A percentile compares a stretch with the other conserved stretches of the same genome.
These are phyloP conservation scores for Fennellomyces sp. DNA, from an alignment of 371 early-diverging fungal species.

Conservation along the genomic window DNA sequence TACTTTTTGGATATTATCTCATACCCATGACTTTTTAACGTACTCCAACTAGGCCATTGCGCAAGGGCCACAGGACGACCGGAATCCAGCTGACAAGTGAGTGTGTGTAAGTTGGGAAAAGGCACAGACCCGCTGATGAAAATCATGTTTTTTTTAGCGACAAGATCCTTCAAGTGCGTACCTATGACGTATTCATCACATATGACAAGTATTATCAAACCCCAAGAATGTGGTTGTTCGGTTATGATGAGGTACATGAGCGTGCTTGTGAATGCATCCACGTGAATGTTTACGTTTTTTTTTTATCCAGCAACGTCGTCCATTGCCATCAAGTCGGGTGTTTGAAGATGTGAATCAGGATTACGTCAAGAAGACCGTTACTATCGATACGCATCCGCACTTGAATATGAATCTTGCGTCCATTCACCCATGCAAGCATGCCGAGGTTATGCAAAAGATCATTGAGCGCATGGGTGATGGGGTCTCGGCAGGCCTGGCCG, in stretches of 20 bases:
- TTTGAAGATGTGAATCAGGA: constrained; percentile 97
- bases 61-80: not conserved
- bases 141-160: constrained; percentile 60
- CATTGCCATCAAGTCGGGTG: constrained; percentile 84
- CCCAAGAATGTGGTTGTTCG: constrained; percentile 95
- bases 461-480: constrained; percentile 80
- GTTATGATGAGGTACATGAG: constrained; percentile 80
- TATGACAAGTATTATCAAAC: constrained; percentile 99
- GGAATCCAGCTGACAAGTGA: not conserved
- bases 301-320: constrained; percentile 63
- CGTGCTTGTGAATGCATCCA: not conserved
- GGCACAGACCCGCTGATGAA: not conserved
- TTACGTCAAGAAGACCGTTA: constrained; percentile 97
- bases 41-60: not conserved
- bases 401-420: constrained; percentile 82
- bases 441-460: constrained; percentile 96
- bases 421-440: constrained; percentile 98
- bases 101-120: not conserved
- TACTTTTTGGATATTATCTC: not conserved
- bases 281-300: not conserved
- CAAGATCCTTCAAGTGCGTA: constrained; percentile 91
- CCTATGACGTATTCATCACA: constrained; percentile 96
- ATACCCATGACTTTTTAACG: not conserved
- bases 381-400: constrained; percentile 95
- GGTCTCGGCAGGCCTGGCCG: constrained; percentile 22